Evolutionary conservation across 345 rosid genomes (phyloP).

Genomic region (Hibiscus trionum): DNA sequence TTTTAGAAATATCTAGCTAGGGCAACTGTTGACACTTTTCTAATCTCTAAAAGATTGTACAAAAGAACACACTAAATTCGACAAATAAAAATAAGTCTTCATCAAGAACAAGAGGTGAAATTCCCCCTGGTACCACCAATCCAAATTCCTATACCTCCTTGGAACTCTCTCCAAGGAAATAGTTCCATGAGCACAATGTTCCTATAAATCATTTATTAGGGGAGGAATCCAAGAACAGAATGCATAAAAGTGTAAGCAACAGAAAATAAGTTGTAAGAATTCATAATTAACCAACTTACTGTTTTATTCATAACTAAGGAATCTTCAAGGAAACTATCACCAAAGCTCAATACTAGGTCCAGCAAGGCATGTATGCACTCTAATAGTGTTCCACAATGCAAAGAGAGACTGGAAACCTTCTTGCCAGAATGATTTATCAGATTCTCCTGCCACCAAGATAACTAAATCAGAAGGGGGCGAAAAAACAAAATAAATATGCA

Average conservation of each 20-base stretch:
- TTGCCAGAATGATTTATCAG: conserved; percentile 31
- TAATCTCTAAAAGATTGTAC: background rate
- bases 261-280: background rate
- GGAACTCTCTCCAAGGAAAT: background rate
- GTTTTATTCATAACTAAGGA: conserved; percentile 60
- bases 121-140: no score
- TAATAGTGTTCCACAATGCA: conserved; percentile 37
- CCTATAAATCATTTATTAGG: background rate
- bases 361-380: conserved; percentile 40
- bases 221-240: background rate
- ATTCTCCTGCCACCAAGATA: conserved; percentile 44
- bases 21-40: background rate
- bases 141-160: background rate
- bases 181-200: background rate
- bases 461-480: conserved; percentile 9
- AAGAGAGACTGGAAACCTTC: conserved; percentile 22
- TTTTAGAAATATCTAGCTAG: background rate
- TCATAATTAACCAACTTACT: conserved; percentile 30
- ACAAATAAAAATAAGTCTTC: background rate
- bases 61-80: background rate
- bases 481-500: background rate
- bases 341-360: conserved; percentile 50
- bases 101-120: background rate
- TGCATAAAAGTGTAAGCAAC: background rate
- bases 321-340: conserved; percentile 53